These are phyloP conservation scores for Mycena leptocephala DNA, from an alignment of 768 basidiomycete genomes.

Conservation along the genomic window DNA sequence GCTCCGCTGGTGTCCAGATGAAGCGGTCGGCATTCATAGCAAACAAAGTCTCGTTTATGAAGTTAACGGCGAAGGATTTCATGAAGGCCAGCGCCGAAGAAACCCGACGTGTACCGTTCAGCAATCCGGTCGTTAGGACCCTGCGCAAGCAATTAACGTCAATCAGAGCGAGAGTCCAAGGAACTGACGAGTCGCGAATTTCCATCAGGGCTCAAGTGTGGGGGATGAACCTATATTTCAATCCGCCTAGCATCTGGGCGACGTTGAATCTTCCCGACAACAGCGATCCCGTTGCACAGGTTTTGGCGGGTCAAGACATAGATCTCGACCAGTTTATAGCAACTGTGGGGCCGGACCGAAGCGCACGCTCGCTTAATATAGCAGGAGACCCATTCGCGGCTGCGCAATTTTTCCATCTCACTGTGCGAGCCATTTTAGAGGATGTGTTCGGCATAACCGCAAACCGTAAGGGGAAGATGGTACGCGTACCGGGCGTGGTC, in stretches of 20 bases:
- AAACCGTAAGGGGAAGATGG: background rate
- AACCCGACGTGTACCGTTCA: constrained; percentile 26
- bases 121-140: constrained; percentile 44
- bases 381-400: constrained; percentile 51
- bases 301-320: constrained; percentile 60
- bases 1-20: constrained; percentile 46
- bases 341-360: constrained; percentile 40
- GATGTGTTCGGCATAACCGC: constrained; percentile 50
- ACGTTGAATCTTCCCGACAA: constrained; percentile 51
- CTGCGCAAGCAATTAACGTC: constrained; percentile 46
- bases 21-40: constrained; percentile 33
- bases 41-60: constrained; percentile 29
- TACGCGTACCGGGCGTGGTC: constrained; percentile 36
- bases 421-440: constrained; percentile 36
- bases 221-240: constrained; percentile 46
- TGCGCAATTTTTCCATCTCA: constrained; percentile 52
- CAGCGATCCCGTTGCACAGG: constrained; percentile 57
- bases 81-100: constrained; percentile 54
- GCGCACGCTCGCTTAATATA: constrained; percentile 36
- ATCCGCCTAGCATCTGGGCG: constrained; percentile 57
- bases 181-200: constrained; percentile 49
- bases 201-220: constrained; percentile 40
- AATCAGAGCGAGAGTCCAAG: constrained; percentile 40
- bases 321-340: constrained; percentile 53
- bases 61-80: constrained; percentile 49